Evolutionary conservation across 495 filamentous ascomycete species (phyloP), one percentile per base, ranked within the genome.

Genomic region (Pyronema omphalodes): DNA sequence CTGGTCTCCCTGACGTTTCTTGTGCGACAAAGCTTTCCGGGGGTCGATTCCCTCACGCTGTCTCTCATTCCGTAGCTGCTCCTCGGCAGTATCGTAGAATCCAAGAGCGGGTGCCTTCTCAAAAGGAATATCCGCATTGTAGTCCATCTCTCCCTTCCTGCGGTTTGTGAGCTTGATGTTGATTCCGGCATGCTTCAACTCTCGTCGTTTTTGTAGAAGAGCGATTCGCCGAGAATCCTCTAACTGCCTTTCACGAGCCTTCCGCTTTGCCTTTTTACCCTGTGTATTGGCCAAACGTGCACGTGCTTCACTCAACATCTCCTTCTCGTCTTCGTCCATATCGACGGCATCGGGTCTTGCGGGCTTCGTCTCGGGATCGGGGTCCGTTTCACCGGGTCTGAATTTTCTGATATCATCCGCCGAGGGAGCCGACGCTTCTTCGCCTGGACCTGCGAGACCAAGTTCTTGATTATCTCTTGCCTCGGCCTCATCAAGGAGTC

Each of bases 241-340:
- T 54, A 96, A 76, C 67, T 96, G 89, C 56, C 91, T 74, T 67
- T 98, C 91, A 59, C 91, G 76, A 46, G 91, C 93, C 73, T 98
- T 98, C 53, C 91, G 77, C 74, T 98, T 98, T 6, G 91, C 93
- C 73, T 98, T 98, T 71, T 98, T 96, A 66, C 91, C 91, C 67
- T 95, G 88, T 36, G 89, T 95, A 61, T 98, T 98, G 37, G 93
- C 91, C 53, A 98, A 72, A 69, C 91, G 83, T 54, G 91, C 91
- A 61, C 91, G 84, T 51, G 91, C 91, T 69, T 98, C 91, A 67
- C 88, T 94, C 60, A 98, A 71, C 91, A 96, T 96, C 66, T 96
- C 93, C 71, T 96, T 96, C 67, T 98, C 93, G 64, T 96, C 91
- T 70, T 98, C 91, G 63, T 98, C 91, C 53, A 98, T 75, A 69